Evolutionary conservation across 306 rosid species (phyloP), one percentile per base, ranked within the genome.

Genomic region (Cercis canadensis): DNA sequence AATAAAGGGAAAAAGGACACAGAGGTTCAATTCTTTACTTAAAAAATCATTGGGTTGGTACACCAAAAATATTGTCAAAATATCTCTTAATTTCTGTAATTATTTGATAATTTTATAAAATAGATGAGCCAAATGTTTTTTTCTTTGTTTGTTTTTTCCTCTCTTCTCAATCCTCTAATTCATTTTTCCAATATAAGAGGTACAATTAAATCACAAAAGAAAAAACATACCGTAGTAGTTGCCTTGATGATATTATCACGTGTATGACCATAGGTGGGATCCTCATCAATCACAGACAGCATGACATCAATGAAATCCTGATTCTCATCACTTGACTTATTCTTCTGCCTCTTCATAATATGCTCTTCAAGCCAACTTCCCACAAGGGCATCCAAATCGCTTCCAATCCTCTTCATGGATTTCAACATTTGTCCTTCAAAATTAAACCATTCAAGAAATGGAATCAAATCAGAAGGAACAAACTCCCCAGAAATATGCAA

Each of bases 341-440:
- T 12, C 37, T 56, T 45, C 29, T 24, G 29, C 17, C 50, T 50
- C 19, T 67, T 39, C 36, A 34, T 6, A 4, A 0, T 4, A 53
- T 66, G 83, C 53, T 79, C 75, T 8, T 79, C 75, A 34, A 79
- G n/a, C 83, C 75, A 72, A 53, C 75, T 73, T 36, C 40, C 45
- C 5, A 44, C 16, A 11, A 73, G 4, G 24, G 10, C 39, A 10
- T 79, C 82, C 0, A 78, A 10, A 1, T 65, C 74, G 18, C 16
- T 39, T 31, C 24, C 62, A 8, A 72, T 40, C 4, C 68, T 19
- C 69, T 78, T 72, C 82, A 78, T 65, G 1, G n/a, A 11, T 45
- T n/a, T 65, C 64, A 64, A 52, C 1, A 52, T 2, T n/a, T 50
- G 54, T 46, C 78, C 74, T 41, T 17, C 16, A 11, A 78, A 19